Base-by-base conservation (phyloP, 2,329 filamentous ascomycete species). In the Helminthosporium solani region DNA sequence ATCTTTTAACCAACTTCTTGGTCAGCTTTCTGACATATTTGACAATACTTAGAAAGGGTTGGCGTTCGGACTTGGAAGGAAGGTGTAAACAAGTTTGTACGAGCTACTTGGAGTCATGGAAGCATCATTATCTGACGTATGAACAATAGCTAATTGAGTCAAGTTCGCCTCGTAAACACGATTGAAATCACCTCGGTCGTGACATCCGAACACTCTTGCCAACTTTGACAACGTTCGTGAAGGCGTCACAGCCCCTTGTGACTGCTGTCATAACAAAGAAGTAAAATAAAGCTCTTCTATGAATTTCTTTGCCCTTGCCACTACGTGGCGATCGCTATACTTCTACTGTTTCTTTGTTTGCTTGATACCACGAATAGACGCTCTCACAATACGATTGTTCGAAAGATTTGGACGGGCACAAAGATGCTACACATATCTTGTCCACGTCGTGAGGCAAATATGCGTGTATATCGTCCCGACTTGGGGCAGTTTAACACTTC, bases 21-120 rank as follows among this genome's bases (percentile, higher is more conserved):
- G 49, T 53, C 40, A 45, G 44, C 40, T 43, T 38, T 34, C 42
- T 49, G 47, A 47, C 52, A 38, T 52, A n/a, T 34, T 35, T 56
- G 46, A 56, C 50, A 58, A 44, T 41, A 34, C 40, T 33, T 63
- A 63, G 57, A 60, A 40, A 47, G 48, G 47, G 16, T 56, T 52
- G 57, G 56, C 57, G 57, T 58, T 58, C 38, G 36, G 33, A 30
- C 27, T 28, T 27, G 43, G 25, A 20, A 28, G 16, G 37, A 28
- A 28, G 25, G 21, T 41, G 39, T 40, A 36, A 34, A 44, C 42
- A 44, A 21, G 27, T 21, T 38, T 38, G 35, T 41, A 33, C 27
- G 39, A 41, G 18, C n/a, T 20, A 33, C 19, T 33, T 33, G 39
- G 39, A 33, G 39, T 41, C 43, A 36, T 12, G 38, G 37, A 21